Percentiles rank a stretch among this genome's conserved stretches.
phyloP scores from a whole-genome alignment of 495 filamentous ascomycete species.

The Tuber melanosporum region DNA sequence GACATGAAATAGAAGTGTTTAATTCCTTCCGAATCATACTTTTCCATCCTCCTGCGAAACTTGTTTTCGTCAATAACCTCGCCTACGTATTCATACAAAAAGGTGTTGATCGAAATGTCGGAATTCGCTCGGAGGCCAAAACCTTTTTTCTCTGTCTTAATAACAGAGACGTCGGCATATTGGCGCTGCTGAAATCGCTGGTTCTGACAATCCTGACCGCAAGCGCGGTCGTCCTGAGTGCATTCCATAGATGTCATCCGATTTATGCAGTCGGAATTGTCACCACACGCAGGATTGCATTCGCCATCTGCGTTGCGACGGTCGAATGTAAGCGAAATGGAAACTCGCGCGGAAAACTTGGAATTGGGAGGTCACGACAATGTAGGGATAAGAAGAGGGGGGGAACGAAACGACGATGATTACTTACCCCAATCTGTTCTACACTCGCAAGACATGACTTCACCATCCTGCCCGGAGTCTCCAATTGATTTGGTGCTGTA shows the following conservation, averaged over 20 bases:
- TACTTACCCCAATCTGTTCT: slow-evolving; percentile 88
- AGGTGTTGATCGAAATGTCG: slow-evolving; percentile 70
- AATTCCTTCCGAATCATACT: slow-evolving; percentile 92
- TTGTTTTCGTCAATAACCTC: slow-evolving; percentile 91
- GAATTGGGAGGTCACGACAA: slow-evolving; percentile 29
- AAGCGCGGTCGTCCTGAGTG: slow-evolving; percentile 72
- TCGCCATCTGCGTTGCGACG: slow-evolving; percentile 52
- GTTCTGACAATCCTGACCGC: slow-evolving; percentile 82
- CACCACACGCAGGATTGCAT: slow-evolving; percentile 81
- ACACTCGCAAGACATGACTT: slow-evolving; percentile 86
- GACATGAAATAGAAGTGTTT: slow-evolving; percentile 99
- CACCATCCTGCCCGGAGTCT: slow-evolving; percentile 70
- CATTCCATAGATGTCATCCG: slow-evolving; percentile 97
- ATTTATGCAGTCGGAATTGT: slow-evolving; percentile 98
- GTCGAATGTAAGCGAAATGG: slow-evolving; percentile 41
- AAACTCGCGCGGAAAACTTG: slow-evolving; percentile 5
- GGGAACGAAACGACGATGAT: slow-evolving; percentile 31
- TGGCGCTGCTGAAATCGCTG: slow-evolving; percentile 88
- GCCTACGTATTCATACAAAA: slow-evolving; percentile 97
- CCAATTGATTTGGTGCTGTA: slow-evolving; percentile 88
- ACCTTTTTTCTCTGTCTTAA: slow-evolving; percentile 96
- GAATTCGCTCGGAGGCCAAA: slow-evolving; percentile 79
- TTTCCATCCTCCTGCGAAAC: slow-evolving; percentile 79
- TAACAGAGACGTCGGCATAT: slow-evolving; percentile 86
- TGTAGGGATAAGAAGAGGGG: slow-evolving; percentile 25